Base-by-base conservation (phyloP, 495 filamentous ascomycete genomes). In the Chaetomium tenue region DNA sequence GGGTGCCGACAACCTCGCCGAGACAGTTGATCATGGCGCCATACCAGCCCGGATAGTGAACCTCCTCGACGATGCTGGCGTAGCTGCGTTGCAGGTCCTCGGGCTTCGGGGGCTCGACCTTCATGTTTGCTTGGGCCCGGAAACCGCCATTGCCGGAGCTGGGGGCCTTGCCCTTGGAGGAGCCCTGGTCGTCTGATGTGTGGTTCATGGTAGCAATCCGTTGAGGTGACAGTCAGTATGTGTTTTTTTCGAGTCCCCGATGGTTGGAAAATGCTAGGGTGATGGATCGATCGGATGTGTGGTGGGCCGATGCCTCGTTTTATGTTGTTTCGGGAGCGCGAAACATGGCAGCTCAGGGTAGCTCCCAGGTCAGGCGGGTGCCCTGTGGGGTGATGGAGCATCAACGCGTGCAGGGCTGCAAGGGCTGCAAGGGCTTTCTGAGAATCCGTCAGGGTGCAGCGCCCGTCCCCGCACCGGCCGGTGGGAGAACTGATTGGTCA, bases 21-120 rank as follows among this genome's bases (percentile, higher is more conserved):
- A 97, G 79, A 42, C 78, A 78, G 72, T 91, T 89, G 73, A 96
- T 93, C 84, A 97, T 88, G 70, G 81, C 76, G 20, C 92, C 91
- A 75, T 97, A 98, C 93, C 93, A 97, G 72, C 92, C 90, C 20
- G 84, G 82, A 58, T 85, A 84, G 42, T 84, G 85, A 69, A 95
- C 89, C 22, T 89, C 86, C 59, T 86, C 86, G 52, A 89, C 76
- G 65, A 97, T 83, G 58, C 81, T 82, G 5, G 94, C 94, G 77
- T 98, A 98, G 68, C 84, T 88, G 33, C 89, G 89, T 76, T 98
- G 94, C 8, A 98, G 82, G 69, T 98, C 94, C 64, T 89, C 89
- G 60, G 86, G 78, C 28, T 86, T 85, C 5, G 93, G 90, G 40
- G 91, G 93, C 70, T 94, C 85, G 42, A 98, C 92, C 13, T 84